These are phyloP conservation scores for Phlebopus sp. DNA, from an alignment of 1,284 basidiomycete species.

Conservation along the genomic window DNA sequence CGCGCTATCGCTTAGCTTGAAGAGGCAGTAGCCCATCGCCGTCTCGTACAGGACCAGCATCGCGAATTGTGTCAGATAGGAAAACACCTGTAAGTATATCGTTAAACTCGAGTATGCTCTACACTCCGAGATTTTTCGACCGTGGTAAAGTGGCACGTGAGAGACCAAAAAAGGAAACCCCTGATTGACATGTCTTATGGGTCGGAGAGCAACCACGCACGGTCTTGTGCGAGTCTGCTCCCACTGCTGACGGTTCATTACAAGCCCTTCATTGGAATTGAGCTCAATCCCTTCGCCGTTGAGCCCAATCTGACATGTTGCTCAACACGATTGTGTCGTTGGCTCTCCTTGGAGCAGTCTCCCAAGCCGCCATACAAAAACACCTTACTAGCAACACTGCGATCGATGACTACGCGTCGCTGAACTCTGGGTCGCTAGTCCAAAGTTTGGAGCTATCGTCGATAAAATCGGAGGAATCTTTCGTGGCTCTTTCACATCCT, in stretches of 20 bases:
- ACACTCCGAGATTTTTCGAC: conserved; percentile 28
- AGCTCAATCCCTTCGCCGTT: too few species aligned
- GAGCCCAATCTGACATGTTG: not conserved
- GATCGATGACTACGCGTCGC: not conserved
- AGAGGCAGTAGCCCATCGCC: conserved; percentile 93
- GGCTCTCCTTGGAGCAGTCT: conserved; percentile 5
- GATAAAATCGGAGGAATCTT: conserved; percentile 37
- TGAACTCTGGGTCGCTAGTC: not conserved
- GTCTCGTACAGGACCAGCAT: conserved; percentile 88
- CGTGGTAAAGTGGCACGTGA: conserved; percentile 26
- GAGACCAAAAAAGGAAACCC: conserved; percentile 19
- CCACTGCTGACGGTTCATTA: not conserved
- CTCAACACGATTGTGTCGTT: conserved; percentile 10
- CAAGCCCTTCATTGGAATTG: not conserved
- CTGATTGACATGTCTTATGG: not conserved
- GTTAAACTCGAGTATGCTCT: conserved; percentile 9
- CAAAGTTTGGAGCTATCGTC: conserved; percentile 18
- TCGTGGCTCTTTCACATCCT: conserved; percentile 44
- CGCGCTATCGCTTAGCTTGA: conserved; percentile 91
- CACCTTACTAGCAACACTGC: conserved; percentile 4
- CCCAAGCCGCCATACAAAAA: conserved; percentile 9
- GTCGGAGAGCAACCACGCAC: not conserved
- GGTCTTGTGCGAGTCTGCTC: not conserved
- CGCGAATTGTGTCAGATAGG: conserved; percentile 27
- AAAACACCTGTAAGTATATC: conserved; percentile 7